Base-by-base conservation (phyloP, 164 flowering plant genomes). In the Taxillus chinensis region DNA sequence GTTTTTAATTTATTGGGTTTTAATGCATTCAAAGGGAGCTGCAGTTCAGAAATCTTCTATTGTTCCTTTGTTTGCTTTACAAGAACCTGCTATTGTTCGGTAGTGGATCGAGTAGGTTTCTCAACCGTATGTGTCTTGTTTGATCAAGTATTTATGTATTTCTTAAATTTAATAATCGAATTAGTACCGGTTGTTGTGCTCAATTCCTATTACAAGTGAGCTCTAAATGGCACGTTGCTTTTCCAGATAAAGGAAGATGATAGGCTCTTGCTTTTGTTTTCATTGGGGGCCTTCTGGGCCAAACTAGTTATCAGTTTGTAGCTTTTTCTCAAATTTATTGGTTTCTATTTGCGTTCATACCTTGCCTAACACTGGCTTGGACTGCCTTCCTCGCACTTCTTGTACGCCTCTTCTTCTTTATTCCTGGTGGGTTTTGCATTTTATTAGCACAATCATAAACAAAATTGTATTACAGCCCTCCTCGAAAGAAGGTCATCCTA, bases 1-100 rank as follows among this genome's bases (percentile, higher is more conserved):
- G n/a, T n/a, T n/a, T n/a, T n/a, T n/a, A n/a, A n/a, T 59, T 67
- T 13, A 13, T 55, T 85, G 98, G 78, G 77, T 80, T 50, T 74
- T 92, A 57, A 73, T 87, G 83, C 64, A 89, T 62, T 70, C 77
- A 5, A 84, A 61, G 72, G 98, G 95, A 10, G 84, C 96, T 60
- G 78, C 83, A 2, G 66, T 84, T 61, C 85, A 75, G 46, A 92
- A 89, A 61, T 71, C 90, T 7, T 87, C 86, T 70, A 76, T 92
- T 69, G 96, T 87, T 69, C 98, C 96, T 12, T 60, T 92, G 3
- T 81, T 92, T 69, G 89, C 85, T 48, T 73, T 92, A 55, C 92
- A 83, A 74, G 96, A 96, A 54, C 96, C 96, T n/a, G 57, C 73
- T 50, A 72, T 64, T 67, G 60, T 92, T 59, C 50, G 89, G 61